Percentiles rank a stretch among this genome's conserved stretches.
Evolutionary conservation across 1,284 basidiomycete species (phyloP).

Genomic region (Cryptococcus hybrid): DNA sequence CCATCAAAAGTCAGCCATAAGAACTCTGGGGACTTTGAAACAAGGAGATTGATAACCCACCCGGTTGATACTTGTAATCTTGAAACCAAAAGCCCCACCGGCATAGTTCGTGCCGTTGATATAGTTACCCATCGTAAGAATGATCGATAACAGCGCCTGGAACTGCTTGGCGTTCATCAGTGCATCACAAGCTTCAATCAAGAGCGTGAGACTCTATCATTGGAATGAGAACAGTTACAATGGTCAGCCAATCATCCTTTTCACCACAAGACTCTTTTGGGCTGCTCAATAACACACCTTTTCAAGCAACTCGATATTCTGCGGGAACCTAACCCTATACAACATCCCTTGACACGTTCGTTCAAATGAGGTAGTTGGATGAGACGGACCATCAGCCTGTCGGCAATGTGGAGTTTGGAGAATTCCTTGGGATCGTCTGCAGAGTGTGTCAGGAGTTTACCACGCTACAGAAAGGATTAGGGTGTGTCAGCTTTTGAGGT

Average conservation of each 20-base stretch:
- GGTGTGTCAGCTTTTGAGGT: constrained; percentile 3
- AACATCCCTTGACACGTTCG: constrained; percentile 91
- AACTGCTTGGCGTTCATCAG: constrained; percentile 76
- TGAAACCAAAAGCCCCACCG: constrained; percentile 96
- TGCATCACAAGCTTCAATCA: constrained; percentile 74
- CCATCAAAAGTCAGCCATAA: neutral
- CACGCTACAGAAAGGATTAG: constrained; percentile 57
- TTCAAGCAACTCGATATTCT: constrained; percentile 64
- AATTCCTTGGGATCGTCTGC: constrained; percentile 74
- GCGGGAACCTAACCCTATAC: constrained; percentile 81
- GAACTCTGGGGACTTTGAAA: neutral
- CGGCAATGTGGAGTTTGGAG: constrained; percentile 83
- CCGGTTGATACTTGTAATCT: constrained; percentile 97
- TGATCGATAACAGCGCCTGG: constrained; percentile 71
- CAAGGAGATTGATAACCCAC: constrained; percentile 48
- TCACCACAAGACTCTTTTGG: neutral
- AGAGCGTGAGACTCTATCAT: constrained; percentile 68
- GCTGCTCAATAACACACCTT: constrained; percentile 42
- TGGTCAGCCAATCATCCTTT: constrained; percentile 16
- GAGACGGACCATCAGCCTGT: constrained; percentile 93
- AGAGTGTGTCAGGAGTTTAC: constrained; percentile 84
- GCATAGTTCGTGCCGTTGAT: constrained; percentile 97
- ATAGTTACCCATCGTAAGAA: constrained; percentile 94
- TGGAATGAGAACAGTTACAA: constrained; percentile 1
- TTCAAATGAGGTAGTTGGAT: constrained; percentile 93